A percentile compares a stretch with the other conserved stretches of the same genome.
These are phyloP conservation scores for Agapanthus africanus DNA, from an alignment of 106 monocot species.

Conservation along the genomic window DNA sequence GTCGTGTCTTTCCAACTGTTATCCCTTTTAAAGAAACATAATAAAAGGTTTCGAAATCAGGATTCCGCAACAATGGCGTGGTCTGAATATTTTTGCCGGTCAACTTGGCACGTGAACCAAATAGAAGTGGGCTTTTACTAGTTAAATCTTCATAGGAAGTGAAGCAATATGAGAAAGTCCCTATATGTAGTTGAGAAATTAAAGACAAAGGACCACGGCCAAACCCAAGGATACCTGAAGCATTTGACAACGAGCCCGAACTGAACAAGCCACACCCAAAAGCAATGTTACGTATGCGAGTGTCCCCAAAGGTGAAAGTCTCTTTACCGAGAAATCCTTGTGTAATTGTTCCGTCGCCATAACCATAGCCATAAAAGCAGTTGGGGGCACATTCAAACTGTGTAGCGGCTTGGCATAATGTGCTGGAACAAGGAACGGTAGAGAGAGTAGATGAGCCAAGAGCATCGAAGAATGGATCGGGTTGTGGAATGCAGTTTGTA, in stretches of 20 bases:
- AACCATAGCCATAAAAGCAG: conserved; percentile 25
- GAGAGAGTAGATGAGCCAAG: conserved; percentile 35
- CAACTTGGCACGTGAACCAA: conserved; percentile 19
- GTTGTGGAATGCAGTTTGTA: conserved; percentile 28
- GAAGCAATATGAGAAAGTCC: conserved; percentile 43
- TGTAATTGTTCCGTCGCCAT: conserved; percentile 32
- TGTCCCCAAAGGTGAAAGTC: conserved; percentile 26
- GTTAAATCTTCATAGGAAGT: conserved; percentile 12
- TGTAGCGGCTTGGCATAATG: conserved; percentile 23
- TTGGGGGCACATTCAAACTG: conserved; percentile 6
- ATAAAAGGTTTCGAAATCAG: conserved; percentile 20
- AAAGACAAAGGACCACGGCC: conserved; percentile 22
- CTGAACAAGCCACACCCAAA: conserved; percentile 65
- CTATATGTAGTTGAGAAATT: conserved; percentile 12
- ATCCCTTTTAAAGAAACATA: conserved; percentile 49
- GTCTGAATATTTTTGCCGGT: not conserved
- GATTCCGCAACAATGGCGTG: conserved; percentile 18
- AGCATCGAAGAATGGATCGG: conserved; percentile 39
- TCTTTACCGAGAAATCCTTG: conserved; percentile 39
- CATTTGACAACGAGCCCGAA: conserved; percentile 48
- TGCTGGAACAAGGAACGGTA: conserved; percentile 25
- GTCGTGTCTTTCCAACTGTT: conserved; percentile 28
- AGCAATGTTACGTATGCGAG: conserved; percentile 14
- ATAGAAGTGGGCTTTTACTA: conserved; percentile 19
- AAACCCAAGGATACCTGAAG: conserved; percentile 51